A percentile compares a stretch with the other conserved stretches of the same genome.
phyloP scores from a whole-genome alignment of 495 filamentous ascomycete species.

The Evansstolkia leycettana region DNA sequence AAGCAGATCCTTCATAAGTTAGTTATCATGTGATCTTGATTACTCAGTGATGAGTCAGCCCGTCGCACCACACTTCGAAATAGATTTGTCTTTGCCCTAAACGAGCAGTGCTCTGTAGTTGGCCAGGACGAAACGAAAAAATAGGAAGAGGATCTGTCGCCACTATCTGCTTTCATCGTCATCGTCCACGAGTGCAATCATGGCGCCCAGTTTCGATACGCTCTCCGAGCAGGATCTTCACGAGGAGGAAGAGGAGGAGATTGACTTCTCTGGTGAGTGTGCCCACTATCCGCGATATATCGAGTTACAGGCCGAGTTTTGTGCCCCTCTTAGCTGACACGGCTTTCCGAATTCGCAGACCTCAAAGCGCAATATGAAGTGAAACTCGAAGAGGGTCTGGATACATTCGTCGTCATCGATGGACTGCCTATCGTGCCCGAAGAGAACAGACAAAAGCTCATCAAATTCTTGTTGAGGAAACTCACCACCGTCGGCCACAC shows the following conservation, averaged over 20 bases:
- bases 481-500: constrained; percentile 72
- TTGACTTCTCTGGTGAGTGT: constrained; percentile 70
- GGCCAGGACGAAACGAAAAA: background rate
- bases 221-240: constrained; percentile 69
- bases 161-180: constrained; percentile 7
- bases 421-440: constrained; percentile 76
- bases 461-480: constrained; percentile 91
- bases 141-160: background rate
- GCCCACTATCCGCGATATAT: too few species aligned
- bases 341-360: constrained; percentile 38
- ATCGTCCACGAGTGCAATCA: constrained; percentile 27
- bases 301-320: constrained; percentile 1
- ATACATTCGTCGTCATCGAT: constrained; percentile 91
- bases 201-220: constrained; percentile 64
- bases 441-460: constrained; percentile 75
- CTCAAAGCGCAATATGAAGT: constrained; percentile 88
- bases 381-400: constrained; percentile 86
- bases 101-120: background rate
- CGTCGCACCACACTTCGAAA: background rate
- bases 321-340: constrained; percentile 20
- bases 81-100: constrained; percentile 1
- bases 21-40: background rate
- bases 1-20: too few species aligned
- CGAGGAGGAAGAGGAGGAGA: constrained; percentile 80
- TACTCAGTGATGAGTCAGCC: background rate